Conservation (phyloP, 257 asterid genomes). For the Leptodermis oblonga region DNA sequence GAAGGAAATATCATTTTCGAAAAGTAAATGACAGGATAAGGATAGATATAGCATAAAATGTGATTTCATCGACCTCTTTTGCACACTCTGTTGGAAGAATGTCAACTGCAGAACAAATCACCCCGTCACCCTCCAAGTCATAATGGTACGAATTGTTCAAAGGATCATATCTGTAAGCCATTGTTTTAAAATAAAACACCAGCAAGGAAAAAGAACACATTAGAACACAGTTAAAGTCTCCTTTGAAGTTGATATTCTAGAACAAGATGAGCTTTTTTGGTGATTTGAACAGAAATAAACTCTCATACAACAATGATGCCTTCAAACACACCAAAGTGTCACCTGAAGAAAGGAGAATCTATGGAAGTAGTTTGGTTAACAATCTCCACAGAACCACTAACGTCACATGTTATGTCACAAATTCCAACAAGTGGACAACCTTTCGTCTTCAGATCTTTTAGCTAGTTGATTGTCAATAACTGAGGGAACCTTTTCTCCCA, state of each 20-base stretch:
- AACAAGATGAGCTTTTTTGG: neutral
- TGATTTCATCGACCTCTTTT: conserved; percentile 53
- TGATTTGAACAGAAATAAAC: neutral
- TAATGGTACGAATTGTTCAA: conserved; percentile 57
- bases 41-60: neutral
- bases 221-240: neutral
- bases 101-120: conserved; percentile 87
- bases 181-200: neutral
- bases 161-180: conserved; percentile 65
- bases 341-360: conserved; percentile 97
- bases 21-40: neutral
- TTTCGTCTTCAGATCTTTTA: conserved; percentile 59
- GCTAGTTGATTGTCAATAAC: conserved; percentile 57
- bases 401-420: conserved; percentile 86
- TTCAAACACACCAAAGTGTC: conserved; percentile 12
- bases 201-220: neutral
- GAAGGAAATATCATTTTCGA: neutral
- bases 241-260: neutral
- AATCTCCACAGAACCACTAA: conserved; percentile 85
- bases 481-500: conserved; percentile 95
- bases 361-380: conserved; percentile 67
- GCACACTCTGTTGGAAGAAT: conserved; percentile 97
- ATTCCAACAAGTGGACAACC: conserved; percentile 84
- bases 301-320: too few species aligned
- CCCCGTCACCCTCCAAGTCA: conserved; percentile 79